phyloP scores from a whole-genome alignment of 2,329 filamentous ascomycete species.

The Whalleya microplaca region DNA sequence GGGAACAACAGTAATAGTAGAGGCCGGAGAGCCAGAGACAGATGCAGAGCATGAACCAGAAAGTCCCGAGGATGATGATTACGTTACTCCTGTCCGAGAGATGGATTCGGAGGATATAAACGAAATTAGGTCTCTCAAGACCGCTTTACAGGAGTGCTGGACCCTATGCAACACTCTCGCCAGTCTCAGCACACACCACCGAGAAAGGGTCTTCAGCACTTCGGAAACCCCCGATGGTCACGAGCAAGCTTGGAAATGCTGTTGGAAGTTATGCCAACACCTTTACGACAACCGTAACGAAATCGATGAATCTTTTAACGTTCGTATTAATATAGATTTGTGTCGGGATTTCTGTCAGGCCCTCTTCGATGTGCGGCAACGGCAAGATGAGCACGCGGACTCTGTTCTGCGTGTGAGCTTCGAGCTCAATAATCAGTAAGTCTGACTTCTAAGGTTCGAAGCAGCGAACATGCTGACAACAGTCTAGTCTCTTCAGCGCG shows the following conservation, averaged over 20 bases:
- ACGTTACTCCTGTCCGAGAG: constrained; percentile 45
- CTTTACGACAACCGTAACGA: constrained; percentile 83
- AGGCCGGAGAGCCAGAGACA: constrained; percentile 51
- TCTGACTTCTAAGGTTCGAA: constrained; percentile 7
- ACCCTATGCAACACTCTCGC: constrained; percentile 90
- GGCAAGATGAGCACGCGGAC: constrained; percentile 78
- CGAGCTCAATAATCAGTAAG: constrained; percentile 88
- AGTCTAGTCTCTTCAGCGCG: constrained; percentile 76
- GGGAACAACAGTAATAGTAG: constrained; percentile 52
- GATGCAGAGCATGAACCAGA: constrained; percentile 59
- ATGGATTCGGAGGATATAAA: constrained; percentile 51
- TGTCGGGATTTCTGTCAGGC: constrained; percentile 92
- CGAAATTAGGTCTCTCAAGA: constrained; percentile 68
- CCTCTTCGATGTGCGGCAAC: constrained; percentile 82
- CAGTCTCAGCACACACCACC: constrained; percentile 80
- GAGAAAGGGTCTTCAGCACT: constrained; percentile 76
- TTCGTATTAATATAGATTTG: constrained; percentile 78
- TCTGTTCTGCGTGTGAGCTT: constrained; percentile 91
- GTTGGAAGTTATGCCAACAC: constrained; percentile 90
- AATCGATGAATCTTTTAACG: constrained; percentile 65
- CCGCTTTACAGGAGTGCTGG: constrained; percentile 87
- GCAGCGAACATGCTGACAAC: constrained; percentile 3
- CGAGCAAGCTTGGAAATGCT: constrained; percentile 89
- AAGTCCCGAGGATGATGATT: constrained; percentile 56
- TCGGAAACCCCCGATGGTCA: constrained; percentile 76